These are phyloP conservation scores for Rhododendron molle DNA, from an alignment of 148 eudicot species.

Conservation along the genomic window DNA sequence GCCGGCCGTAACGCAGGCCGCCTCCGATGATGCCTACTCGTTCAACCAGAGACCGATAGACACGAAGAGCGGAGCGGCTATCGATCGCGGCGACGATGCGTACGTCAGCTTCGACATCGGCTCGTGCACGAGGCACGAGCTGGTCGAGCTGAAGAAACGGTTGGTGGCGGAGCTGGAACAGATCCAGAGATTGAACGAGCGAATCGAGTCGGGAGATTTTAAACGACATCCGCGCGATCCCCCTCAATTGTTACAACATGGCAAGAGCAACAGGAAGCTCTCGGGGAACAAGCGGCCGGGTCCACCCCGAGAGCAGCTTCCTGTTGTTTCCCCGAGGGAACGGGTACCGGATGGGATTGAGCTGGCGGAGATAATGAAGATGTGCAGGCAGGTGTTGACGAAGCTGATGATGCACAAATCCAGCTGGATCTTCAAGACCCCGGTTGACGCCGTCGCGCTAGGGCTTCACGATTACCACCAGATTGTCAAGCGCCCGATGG, in stretches of 20 bases:
- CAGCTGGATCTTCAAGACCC: conserved; percentile 40
- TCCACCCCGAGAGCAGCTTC: neutral
- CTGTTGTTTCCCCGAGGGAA: conserved; percentile 15
- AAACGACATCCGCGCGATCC: neutral
- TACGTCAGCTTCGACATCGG: conserved; percentile 30
- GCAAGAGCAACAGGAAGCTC: conserved; percentile 23
- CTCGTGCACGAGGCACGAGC: conserved; percentile 23
- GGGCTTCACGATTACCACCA: conserved; percentile 55
- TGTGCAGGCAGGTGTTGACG: conserved; percentile 34
- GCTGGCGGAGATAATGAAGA: conserved; percentile 32
- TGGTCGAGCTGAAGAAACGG: conserved; percentile 30
- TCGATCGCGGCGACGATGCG: conserved; percentile 18
- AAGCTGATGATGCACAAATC: conserved; percentile 43
- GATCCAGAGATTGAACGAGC: conserved; percentile 34
- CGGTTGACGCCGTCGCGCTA: conserved; percentile 39
- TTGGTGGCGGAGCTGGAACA: conserved; percentile 33
- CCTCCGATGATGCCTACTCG: conserved; percentile 48
- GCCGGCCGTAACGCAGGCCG: conserved; percentile 31
- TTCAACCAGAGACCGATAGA: conserved; percentile 33
- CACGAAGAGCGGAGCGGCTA: conserved; percentile 9
- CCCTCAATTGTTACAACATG: conserved; percentile 8
- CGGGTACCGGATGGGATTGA: conserved; percentile 2
- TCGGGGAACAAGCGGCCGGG: conserved; percentile 29
- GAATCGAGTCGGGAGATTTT: conserved; percentile 34
- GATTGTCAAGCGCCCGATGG: conserved; percentile 53